Percentiles rank a stretch among this genome's conserved stretches.
phyloP scores from a whole-genome alignment of 2,329 filamentous ascomycete species.

The Leptographium lundbergii region DNA sequence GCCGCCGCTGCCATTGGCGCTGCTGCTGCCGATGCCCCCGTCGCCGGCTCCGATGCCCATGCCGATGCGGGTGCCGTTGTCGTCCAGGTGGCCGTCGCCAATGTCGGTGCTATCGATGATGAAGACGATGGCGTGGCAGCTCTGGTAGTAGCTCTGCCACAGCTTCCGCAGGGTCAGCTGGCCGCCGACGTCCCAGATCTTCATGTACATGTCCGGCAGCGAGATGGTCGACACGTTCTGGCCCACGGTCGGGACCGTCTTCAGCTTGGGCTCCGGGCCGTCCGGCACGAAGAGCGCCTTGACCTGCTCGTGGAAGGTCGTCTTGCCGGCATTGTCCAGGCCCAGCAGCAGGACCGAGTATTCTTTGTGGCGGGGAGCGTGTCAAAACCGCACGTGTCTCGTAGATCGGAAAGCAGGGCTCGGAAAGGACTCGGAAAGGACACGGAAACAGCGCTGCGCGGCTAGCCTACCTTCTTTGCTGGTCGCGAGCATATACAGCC shows the following conservation, averaged over 20 bases:
- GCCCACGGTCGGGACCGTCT: conserved; percentile 91
- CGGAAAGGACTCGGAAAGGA: too few species aligned
- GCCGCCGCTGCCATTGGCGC: background rate
- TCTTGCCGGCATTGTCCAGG: conserved; percentile 97
- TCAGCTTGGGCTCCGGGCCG: conserved; percentile 51
- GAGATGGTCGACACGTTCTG: conserved; percentile 92
- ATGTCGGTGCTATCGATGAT: conserved; percentile 94
- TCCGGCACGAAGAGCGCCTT: conserved; percentile 69
- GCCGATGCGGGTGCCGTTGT: background rate
- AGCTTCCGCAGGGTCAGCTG: conserved; percentile 79
- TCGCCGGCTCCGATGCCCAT: conserved; percentile 31
- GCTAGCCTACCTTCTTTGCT: conserved; percentile 75
- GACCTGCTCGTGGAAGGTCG: conserved; percentile 92
- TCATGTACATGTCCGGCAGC: conserved; percentile 89
- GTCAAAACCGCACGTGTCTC: background rate
- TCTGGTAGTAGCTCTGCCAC: conserved; percentile 92
- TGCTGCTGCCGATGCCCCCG: background rate
- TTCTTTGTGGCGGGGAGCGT: conserved; percentile 38
- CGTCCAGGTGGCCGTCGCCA: conserved; percentile 58
- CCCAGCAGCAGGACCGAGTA: conserved; percentile 96
- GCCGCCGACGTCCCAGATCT: conserved; percentile 96
- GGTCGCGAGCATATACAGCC: conserved; percentile 86
- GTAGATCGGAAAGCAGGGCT: too few species aligned
- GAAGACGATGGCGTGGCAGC: conserved; percentile 93
- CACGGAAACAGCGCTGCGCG: background rate